Evolutionary conservation across 1,284 basidiomycete species (phyloP).

Genomic region (Fistulinella cinereoalba): DNA sequence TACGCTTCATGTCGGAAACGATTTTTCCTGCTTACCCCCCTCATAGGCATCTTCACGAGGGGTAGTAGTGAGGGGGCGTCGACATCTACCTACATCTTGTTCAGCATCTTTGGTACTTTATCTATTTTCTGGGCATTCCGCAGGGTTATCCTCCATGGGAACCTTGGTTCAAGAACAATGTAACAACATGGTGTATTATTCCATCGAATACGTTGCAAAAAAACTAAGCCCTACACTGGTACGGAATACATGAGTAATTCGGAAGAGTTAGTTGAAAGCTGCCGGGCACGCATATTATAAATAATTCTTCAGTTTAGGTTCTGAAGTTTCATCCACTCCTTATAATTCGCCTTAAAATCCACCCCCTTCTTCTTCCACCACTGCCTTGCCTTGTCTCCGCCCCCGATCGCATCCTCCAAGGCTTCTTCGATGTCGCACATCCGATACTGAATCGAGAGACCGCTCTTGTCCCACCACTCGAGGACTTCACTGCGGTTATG

Average conservation of each 20-base stretch:
- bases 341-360: conserved; percentile 75
- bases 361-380: conserved; percentile 80
- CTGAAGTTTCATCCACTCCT: conserved; percentile 80
- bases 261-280: too few species aligned
- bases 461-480: conserved; percentile 81
- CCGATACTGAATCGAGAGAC: conserved; percentile 73
- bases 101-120: background rate
- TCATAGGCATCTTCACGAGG: conserved; percentile 35
- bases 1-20: conserved; percentile 13
- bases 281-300: too few species aligned
- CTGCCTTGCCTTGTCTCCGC: conserved; percentile 61
- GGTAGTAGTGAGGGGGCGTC: conserved; percentile 8
- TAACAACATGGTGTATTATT: conserved; percentile 13
- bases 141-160: background rate
- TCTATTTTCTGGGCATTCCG: conserved; percentile 1
- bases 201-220: conserved; percentile 8
- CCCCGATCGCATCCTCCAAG: conserved; percentile 77
- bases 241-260: conserved; percentile 3
- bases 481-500: conserved; percentile 78
- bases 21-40: conserved; percentile 1
- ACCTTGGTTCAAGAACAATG: conserved; percentile 7
- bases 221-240: background rate
- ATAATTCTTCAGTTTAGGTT: conserved; percentile 53
- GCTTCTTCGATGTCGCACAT: conserved; percentile 87
- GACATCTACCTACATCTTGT: conserved; percentile 1